Evolutionary conservation across 345 rosid species (phyloP).

Genomic region (Combretum micranthum): DNA sequence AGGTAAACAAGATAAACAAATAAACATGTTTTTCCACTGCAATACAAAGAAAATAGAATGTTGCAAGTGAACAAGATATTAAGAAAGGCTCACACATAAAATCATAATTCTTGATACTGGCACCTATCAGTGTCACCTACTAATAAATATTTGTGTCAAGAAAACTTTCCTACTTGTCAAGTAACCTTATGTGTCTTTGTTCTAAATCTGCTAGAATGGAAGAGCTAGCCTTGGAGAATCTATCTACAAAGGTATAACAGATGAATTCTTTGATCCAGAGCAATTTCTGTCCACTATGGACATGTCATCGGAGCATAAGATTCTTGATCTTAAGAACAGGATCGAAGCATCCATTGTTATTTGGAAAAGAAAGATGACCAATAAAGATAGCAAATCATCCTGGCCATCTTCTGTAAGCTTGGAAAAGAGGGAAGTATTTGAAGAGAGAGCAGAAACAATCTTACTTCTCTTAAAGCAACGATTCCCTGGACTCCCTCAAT

Average conservation of each 20-base stretch:
- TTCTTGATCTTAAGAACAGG: slow-evolving; percentile 74
- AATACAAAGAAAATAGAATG: too few species aligned
- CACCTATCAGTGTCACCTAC: too few species aligned
- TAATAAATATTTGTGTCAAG: too few species aligned
- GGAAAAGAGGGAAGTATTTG: slow-evolving; percentile 86
- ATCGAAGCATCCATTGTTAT: slow-evolving; percentile 87
- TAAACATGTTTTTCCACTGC: too few species aligned
- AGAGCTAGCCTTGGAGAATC: slow-evolving; percentile 83
- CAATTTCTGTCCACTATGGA: slow-evolving; percentile 65
- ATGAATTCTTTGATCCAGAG: slow-evolving; percentile 72
- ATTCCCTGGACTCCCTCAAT: slow-evolving; percentile 77
- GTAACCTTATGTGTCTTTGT: too few species aligned
- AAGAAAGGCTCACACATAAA: too few species aligned
- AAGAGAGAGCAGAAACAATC: slow-evolving; percentile 86
- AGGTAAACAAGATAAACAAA: neutral
- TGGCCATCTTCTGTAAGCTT: slow-evolving; percentile 87
- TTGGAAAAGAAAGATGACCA: slow-evolving; percentile 84
- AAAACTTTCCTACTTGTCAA: neutral
- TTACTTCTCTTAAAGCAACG: slow-evolving; percentile 65
- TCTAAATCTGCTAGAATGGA: slow-evolving; percentile 47
- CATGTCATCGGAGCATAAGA: slow-evolving; percentile 71
- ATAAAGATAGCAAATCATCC: slow-evolving; percentile 67
- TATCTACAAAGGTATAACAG: slow-evolving; percentile 60
- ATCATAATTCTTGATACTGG: too few species aligned
- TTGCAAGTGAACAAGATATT: too few species aligned